Conservation (phyloP, 345 rosid species). For the Populus simonii region DNA sequence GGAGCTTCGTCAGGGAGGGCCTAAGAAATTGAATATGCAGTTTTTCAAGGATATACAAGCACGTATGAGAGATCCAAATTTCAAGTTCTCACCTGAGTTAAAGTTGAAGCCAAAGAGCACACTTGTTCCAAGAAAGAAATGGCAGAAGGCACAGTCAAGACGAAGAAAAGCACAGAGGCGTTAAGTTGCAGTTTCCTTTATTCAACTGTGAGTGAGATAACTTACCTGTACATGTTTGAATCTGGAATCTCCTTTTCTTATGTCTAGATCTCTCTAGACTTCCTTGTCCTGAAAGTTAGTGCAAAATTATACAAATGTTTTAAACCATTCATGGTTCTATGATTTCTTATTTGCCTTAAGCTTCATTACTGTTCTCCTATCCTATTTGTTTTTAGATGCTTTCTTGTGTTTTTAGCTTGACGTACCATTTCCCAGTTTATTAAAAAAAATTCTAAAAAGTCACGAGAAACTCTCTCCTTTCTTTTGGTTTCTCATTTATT, state of each 20-base stretch:
- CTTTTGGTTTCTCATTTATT: background rate
- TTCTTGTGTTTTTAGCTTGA: background rate
- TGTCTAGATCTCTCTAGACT: background rate
- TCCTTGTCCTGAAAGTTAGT: background rate
- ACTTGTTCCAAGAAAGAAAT: conserved; percentile 78
- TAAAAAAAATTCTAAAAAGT: no score
- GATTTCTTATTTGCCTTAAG: background rate
- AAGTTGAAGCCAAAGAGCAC: conserved; percentile 93
- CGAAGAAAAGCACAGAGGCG: conserved; percentile 85
- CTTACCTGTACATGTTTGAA: background rate
- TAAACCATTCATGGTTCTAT: background rate
- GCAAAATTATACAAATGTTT: background rate
- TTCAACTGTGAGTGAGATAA: background rate
- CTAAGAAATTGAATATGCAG: conserved; percentile 82
- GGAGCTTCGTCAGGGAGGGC: conserved; percentile 92
- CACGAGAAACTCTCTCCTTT: background rate
- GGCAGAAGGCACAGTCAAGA: conserved; percentile 82
- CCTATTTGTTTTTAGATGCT: no score
- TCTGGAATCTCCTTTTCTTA: background rate
- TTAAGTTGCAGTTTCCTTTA: conserved; percentile 12
- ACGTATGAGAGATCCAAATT: conserved; percentile 88
- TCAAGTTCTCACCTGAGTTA: conserved; percentile 76
- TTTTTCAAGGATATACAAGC: conserved; percentile 95
- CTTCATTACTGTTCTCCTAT: background rate
- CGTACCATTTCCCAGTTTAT: background rate